phyloP scores from a whole-genome alignment of 257 asterid species.

The Cordia subcordata region DNA sequence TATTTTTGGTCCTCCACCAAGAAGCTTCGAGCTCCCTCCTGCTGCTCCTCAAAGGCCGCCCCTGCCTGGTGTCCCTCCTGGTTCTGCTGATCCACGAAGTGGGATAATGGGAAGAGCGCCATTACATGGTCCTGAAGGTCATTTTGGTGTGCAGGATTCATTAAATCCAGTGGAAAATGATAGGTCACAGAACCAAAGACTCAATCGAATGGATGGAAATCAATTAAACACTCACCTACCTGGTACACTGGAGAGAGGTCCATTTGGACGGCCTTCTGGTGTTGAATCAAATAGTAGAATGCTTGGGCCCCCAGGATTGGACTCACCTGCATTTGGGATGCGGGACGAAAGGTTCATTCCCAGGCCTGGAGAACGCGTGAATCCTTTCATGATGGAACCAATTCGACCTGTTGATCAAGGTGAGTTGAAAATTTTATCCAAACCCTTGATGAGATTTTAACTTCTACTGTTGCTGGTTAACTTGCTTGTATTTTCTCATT shows the following conservation, averaged over 20 bases:
- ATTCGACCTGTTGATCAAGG: slow-evolving; percentile 53
- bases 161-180: slow-evolving; percentile 34
- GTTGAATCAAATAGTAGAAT: slow-evolving; percentile 32
- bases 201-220: slow-evolving; percentile 22
- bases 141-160: slow-evolving; percentile 31
- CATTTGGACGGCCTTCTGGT: slow-evolving; percentile 28
- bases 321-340: slow-evolving; percentile 36
- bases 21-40: slow-evolving; percentile 29
- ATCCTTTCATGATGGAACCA: slow-evolving; percentile 40
- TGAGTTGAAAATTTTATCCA: slow-evolving; percentile 17
- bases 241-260: slow-evolving; percentile 40
- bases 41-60: slow-evolving; percentile 36
- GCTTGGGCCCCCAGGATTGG: slow-evolving; percentile 43
- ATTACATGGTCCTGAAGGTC: slow-evolving; percentile 40
- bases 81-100: slow-evolving; percentile 33
- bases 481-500: neutral
- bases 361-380: slow-evolving; percentile 35
- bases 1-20: slow-evolving; percentile 39
- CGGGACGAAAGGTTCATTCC: slow-evolving; percentile 49
- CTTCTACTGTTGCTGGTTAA: neutral
- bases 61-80: slow-evolving; percentile 12
- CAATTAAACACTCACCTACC: slow-evolving; percentile 12
- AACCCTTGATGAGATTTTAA: neutral
- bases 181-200: slow-evolving; percentile 34
- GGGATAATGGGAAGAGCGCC: slow-evolving; percentile 50